Conservation (phyloP, 129 eudicot genomes). For the Helianthus annuus region DNA sequence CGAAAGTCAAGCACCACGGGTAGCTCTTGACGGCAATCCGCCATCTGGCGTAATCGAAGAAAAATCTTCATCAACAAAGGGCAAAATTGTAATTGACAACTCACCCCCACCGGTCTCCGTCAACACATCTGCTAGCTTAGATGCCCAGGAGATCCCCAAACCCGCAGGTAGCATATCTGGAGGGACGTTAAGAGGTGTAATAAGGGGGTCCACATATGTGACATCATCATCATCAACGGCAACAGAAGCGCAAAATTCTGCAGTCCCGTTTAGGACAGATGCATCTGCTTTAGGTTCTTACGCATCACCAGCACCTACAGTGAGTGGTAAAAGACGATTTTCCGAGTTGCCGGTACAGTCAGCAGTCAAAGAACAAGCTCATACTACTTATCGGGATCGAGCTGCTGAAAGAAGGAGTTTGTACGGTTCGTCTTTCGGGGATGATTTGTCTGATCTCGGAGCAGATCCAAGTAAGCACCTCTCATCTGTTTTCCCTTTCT, state of each 20-base stretch:
- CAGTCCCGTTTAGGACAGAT: constrained; percentile 72
- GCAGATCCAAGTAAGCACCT: constrained; percentile 74
- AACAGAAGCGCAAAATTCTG: constrained; percentile 44
- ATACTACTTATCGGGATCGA: constrained; percentile 78
- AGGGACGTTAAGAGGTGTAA: constrained; percentile 78
- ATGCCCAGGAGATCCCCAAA: constrained; percentile 54
- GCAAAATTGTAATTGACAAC: constrained; percentile 52
- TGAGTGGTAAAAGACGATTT: constrained; percentile 87
- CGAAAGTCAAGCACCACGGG: constrained; percentile 96
- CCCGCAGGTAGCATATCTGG: constrained; percentile 52
- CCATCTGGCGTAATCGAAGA: constrained; percentile 47
- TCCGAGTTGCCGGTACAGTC: constrained; percentile 80
- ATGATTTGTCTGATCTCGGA: constrained; percentile 50
- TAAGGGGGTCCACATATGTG: constrained; percentile 74
- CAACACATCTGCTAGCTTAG: constrained; percentile 38
- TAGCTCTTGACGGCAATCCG: constrained; percentile 69
- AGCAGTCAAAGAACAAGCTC: constrained; percentile 57
- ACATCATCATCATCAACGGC: constrained; percentile 41
- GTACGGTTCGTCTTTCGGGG: constrained; percentile 83
- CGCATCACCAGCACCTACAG: constrained; percentile 57
- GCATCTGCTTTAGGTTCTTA: constrained; percentile 84
- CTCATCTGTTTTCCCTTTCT: constrained; percentile 16
- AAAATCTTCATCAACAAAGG: constrained; percentile 44
- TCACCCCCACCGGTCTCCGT: constrained; percentile 32
- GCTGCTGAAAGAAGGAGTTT: constrained; percentile 96